Evolutionary conservation across 176 grass and related monocot species (phyloP).

Genomic region (Stipa capillata): DNA sequence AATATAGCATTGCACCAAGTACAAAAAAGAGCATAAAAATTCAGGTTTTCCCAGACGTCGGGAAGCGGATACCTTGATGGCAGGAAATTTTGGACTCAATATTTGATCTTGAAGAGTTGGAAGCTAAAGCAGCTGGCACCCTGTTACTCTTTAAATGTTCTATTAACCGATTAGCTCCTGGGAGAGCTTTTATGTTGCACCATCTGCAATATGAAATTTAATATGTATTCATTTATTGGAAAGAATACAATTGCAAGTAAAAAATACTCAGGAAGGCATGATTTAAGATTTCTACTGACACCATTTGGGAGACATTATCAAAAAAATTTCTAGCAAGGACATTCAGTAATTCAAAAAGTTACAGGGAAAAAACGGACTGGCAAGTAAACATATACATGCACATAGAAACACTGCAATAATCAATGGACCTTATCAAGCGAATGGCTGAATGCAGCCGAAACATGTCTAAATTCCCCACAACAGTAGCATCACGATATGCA

Average conservation of each 20-base stretch:
- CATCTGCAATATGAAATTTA: slow-evolving; percentile 48
- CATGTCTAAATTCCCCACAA: background rate
- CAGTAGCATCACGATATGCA: background rate
- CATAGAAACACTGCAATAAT: too few relatives aligned
- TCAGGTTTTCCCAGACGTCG: background rate
- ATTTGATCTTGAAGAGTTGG: slow-evolving; percentile 87
- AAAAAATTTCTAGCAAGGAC: too few relatives aligned
- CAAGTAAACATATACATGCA: too few relatives aligned
- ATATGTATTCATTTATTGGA: background rate
- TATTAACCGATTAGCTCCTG: slow-evolving; percentile 71
- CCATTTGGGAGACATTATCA: too few relatives aligned
- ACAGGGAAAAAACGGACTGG: too few relatives aligned
- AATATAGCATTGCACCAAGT: background rate
- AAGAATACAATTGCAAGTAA: background rate
- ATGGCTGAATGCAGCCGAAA: background rate
- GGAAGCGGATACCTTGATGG: slow-evolving; percentile 54
- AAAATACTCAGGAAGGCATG: too few relatives aligned
- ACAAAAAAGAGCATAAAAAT: background rate
- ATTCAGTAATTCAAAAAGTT: too few relatives aligned
- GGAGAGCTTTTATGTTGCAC: slow-evolving; percentile 86
- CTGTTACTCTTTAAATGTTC: slow-evolving; percentile 61
- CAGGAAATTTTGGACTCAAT: slow-evolving; percentile 79
- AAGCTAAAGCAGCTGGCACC: slow-evolving; percentile 75
- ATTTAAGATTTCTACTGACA: too few relatives aligned
- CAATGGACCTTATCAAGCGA: too few relatives aligned